Percentiles rank a stretch among this genome's conserved stretches.
Conservation (phyloP, 768 basidiomycete genomes). For the Tulasnella sp. region DNA sequence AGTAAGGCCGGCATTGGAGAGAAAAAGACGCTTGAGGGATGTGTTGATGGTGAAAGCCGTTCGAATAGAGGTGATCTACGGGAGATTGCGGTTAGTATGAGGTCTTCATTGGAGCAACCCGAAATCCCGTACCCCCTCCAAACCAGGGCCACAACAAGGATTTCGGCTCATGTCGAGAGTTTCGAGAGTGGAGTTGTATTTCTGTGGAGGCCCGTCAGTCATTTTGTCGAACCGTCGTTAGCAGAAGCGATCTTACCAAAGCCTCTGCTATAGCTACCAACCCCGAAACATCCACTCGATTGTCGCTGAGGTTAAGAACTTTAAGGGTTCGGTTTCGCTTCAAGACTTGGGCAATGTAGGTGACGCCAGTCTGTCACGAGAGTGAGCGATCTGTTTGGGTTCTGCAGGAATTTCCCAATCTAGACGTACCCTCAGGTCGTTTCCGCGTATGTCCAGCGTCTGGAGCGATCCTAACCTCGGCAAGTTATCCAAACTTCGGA, state of each 20-base stretch:
- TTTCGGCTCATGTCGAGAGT: slow-evolving; percentile 92
- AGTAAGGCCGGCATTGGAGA: slow-evolving; percentile 75
- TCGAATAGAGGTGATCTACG: slow-evolving; percentile 59
- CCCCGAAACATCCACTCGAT: slow-evolving; percentile 81
- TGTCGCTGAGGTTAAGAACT: slow-evolving; percentile 90
- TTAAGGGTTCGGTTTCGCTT: slow-evolving; percentile 95
- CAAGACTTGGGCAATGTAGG: slow-evolving; percentile 89
- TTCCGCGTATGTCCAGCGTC: slow-evolving; percentile 87
- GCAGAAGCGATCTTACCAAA: slow-evolving; percentile 47
- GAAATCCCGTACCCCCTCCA: slow-evolving; percentile 74
- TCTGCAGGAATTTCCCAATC: neutral
- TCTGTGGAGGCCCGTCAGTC: slow-evolving; percentile 47
- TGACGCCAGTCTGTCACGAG: slow-evolving; percentile 59
- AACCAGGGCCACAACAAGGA: slow-evolving; percentile 81
- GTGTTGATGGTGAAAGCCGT: slow-evolving; percentile 91
- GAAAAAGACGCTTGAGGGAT: slow-evolving; percentile 86
- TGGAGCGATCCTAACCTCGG: slow-evolving; percentile 80
- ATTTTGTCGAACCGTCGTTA: neutral
- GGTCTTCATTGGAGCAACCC: neutral
- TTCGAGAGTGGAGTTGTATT: slow-evolving; percentile 91
- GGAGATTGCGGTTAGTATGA: slow-evolving; percentile 51
- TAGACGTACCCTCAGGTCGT: slow-evolving; percentile 77
- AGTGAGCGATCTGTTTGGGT: neutral
- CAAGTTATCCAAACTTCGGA: slow-evolving; percentile 81
- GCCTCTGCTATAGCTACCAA: slow-evolving; percentile 83